Percentiles rank a stretch among this genome's conserved stretches.
Evolutionary conservation across 2,329 filamentous ascomycete species (phyloP).

Genomic region (Elsinoe australis): DNA sequence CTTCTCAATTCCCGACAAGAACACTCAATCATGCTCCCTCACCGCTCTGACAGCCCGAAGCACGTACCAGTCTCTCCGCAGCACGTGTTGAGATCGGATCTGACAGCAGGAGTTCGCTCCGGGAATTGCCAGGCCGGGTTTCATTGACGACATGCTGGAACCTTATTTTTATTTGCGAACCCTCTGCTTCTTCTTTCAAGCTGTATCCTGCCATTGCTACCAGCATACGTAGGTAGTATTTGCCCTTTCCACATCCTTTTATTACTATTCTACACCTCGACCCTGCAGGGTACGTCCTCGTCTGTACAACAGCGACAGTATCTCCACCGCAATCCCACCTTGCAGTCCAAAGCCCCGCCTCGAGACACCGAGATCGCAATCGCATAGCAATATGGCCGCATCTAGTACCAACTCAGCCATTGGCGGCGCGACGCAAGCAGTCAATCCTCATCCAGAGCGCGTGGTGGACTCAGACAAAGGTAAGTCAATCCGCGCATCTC

Average conservation of each 20-base stretch:
- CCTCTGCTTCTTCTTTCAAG: neutral
- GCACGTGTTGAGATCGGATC: neutral
- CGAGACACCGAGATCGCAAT: neutral
- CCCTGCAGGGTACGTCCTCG: too few relatives aligned
- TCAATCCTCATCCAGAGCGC: conserved; percentile 24
- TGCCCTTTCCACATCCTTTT: neutral
- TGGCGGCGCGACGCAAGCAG: conserved; percentile 22
- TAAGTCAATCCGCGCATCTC: conserved; percentile 8
- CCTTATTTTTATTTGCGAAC: neutral
- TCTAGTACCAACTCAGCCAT: neutral
- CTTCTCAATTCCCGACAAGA: too few relatives aligned
- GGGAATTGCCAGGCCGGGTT: neutral
- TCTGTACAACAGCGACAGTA: too few relatives aligned
- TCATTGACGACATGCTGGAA: conserved; percentile 12
- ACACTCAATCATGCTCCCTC: too few relatives aligned
- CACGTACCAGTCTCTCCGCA: too few relatives aligned
- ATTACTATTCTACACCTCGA: too few relatives aligned
- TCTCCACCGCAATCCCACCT: too few relatives aligned
- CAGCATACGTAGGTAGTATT: neutral
- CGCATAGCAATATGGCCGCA: neutral
- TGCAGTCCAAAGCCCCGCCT: too few relatives aligned
- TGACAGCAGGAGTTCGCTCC: neutral
- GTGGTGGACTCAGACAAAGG: conserved; percentile 27
- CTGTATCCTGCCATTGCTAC: neutral
- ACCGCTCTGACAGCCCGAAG: too few relatives aligned